Conservation (phyloP, 192 early-diverging fungal genomes). For the Coemansia umbellata region DNA sequence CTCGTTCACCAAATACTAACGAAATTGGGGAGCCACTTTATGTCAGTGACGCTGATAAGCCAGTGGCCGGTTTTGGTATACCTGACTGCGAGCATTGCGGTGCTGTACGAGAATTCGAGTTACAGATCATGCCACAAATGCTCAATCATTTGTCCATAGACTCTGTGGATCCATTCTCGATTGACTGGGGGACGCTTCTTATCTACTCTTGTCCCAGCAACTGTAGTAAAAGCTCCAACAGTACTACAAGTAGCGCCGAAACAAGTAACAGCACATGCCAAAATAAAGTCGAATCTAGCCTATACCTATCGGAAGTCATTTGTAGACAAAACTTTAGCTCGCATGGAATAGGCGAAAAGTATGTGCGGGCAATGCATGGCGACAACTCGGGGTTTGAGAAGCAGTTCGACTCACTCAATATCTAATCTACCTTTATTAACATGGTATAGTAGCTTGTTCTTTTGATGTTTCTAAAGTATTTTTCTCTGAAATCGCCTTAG, state of each 20-base stretch:
- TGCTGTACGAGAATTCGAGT: slow-evolving; percentile 77
- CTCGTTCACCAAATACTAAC: slow-evolving; percentile 29
- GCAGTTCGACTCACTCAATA: slow-evolving; percentile 34
- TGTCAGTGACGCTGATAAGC: slow-evolving; percentile 69
- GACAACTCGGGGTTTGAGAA: slow-evolving; percentile 30
- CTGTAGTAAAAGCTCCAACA: slow-evolving; percentile 62
- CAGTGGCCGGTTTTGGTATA: slow-evolving; percentile 50
- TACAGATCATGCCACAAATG: slow-evolving; percentile 92
- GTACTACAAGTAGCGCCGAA: no score
- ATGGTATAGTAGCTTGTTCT: no score
- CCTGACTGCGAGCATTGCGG: slow-evolving; percentile 71
- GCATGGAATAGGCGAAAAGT: slow-evolving; percentile 64
- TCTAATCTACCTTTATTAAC: no score
- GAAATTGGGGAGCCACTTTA: slow-evolving; percentile 62
- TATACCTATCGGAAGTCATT: slow-evolving; percentile 65
- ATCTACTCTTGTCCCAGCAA: slow-evolving; percentile 83
- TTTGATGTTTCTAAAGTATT: no score
- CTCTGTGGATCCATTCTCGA: slow-evolving; percentile 59
- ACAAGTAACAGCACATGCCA: no score
- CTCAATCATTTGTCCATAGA: slow-evolving; percentile 75
- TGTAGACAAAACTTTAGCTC: slow-evolving; percentile 80
- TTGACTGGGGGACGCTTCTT: slow-evolving; percentile 91
- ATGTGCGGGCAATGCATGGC: slow-evolving; percentile 36
- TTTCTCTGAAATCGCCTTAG: no score
- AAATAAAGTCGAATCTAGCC: slow-evolving; percentile 14